phyloP scores from a whole-genome alignment of 768 basidiomycete species.

The Calocybe indica region DNA sequence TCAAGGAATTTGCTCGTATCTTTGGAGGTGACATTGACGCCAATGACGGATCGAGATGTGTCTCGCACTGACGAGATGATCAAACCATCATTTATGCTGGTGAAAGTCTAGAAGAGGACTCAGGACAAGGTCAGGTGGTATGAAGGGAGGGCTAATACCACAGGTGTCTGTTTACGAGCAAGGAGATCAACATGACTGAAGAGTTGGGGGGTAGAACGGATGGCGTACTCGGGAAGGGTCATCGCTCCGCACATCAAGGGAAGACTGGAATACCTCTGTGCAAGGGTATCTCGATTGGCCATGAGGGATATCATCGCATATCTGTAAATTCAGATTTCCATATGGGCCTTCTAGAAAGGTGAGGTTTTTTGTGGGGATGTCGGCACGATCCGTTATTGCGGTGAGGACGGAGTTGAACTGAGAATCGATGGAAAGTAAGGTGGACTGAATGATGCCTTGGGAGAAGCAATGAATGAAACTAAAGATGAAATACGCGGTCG shows the following conservation, averaged over 20 bases:
- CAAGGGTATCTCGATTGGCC: constrained; percentile 26
- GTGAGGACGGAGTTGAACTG: constrained; percentile 30
- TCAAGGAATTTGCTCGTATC: constrained; percentile 22
- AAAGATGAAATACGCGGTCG: constrained; percentile 45
- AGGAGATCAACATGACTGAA: not conserved
- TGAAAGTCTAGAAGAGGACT: not conserved
- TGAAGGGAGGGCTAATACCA: too few species aligned
- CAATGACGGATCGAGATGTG: not conserved
- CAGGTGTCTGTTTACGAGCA: not conserved
- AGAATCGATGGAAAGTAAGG: constrained; percentile 40
- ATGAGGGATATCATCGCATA: constrained; percentile 43
- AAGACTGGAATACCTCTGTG: constrained; percentile 25
- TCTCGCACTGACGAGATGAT: not conserved
- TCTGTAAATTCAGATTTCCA: constrained; percentile 23
- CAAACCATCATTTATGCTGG: not conserved
- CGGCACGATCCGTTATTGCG: constrained; percentile 27
- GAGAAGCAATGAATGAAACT: constrained; percentile 44
- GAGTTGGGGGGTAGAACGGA: not conserved
- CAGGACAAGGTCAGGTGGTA: too few species aligned
- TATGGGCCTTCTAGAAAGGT: constrained; percentile 27
- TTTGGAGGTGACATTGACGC: constrained; percentile 1
- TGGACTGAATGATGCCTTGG: constrained; percentile 45
- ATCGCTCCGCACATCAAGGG: constrained; percentile 6
- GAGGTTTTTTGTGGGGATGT: constrained; percentile 28
- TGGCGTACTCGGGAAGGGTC: too few species aligned